These are phyloP conservation scores for Colletotrichum echinochloae DNA, from an alignment of 2,329 filamentous ascomycete genomes.

Conservation along the genomic window DNA sequence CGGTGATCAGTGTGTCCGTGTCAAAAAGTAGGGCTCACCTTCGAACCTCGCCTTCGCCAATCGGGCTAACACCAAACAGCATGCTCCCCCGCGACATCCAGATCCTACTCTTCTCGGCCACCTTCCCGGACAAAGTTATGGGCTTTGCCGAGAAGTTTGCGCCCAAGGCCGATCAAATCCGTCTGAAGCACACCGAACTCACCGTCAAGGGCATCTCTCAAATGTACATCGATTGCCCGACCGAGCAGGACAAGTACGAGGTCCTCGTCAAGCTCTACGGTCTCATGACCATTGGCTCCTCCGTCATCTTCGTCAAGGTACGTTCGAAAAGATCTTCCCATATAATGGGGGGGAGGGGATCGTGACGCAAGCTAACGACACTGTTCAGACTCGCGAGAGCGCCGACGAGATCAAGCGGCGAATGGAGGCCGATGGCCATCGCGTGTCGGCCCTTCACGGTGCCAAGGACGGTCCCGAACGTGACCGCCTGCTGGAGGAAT, in stretches of 20 bases:
- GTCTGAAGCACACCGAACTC: conserved; percentile 88
- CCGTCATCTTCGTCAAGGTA: conserved; percentile 97
- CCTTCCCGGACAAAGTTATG: conserved; percentile 87
- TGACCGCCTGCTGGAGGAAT: conserved; percentile 86
- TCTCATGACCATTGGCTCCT: conserved; percentile 95
- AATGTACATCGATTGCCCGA: conserved; percentile 93
- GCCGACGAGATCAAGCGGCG: conserved; percentile 86
- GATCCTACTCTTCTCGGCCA: conserved; percentile 94
- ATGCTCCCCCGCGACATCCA: conserved; percentile 82
- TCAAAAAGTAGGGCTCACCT: conserved; percentile 75
- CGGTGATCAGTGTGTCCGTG: conserved; percentile 92
- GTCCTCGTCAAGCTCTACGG: conserved; percentile 94
- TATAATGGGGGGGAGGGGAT: no score
- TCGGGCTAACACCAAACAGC: conserved; percentile 59
- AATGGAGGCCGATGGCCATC: conserved; percentile 91
- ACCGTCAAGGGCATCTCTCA: conserved; percentile 98
- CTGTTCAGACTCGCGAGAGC: conserved; percentile 80
- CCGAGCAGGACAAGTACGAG: conserved; percentile 85
- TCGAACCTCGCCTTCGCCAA: not conserved
- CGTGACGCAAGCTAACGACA: conserved; percentile 12
- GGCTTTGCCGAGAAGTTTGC: conserved; percentile 87
- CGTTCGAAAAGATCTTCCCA: conserved; percentile 44
- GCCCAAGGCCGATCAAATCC: conserved; percentile 86
- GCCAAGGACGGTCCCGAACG: conserved; percentile 86
- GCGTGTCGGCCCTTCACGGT: conserved; percentile 89